These are phyloP conservation scores for Tetracentron sinense DNA, from an alignment of 164 flowering plant species.

Conservation along the genomic window DNA sequence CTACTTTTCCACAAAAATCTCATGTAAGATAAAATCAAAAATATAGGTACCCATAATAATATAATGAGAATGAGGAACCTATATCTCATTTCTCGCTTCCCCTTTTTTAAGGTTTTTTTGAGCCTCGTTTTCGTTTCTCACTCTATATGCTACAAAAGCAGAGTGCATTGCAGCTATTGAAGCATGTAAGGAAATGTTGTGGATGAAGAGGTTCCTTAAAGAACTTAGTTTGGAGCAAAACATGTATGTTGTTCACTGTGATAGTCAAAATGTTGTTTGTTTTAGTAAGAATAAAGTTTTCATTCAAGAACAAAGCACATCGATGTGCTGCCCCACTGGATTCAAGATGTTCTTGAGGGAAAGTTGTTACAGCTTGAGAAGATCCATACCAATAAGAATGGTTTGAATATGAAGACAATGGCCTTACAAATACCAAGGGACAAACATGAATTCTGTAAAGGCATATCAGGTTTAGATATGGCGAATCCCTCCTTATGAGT, in stretches of 20 bases:
- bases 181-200: too few species aligned
- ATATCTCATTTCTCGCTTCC: too few species aligned
- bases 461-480: too few species aligned
- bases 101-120: too few species aligned
- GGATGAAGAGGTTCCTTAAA: slow-evolving; percentile 1
- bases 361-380: slow-evolving; percentile 11
- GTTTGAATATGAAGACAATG: slow-evolving; percentile 10
- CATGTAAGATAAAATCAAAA: too few species aligned
- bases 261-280: slow-evolving; percentile 10
- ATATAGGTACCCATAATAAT: too few species aligned
- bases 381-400: slow-evolving; percentile 10
- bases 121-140: too few species aligned
- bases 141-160: too few species aligned
- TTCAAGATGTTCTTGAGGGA: background rate
- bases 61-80: too few species aligned
- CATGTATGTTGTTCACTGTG: slow-evolving; percentile 2
- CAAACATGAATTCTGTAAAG: slow-evolving; percentile 3
- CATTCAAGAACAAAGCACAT: background rate
- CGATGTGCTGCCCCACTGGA: background rate
- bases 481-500: slow-evolving; percentile 1
- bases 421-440: slow-evolving; percentile 3
- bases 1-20: too few species aligned
- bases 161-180: too few species aligned
- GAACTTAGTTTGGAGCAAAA: background rate
- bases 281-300: slow-evolving; percentile 1